These are phyloP conservation scores for Wickerhamiella pararugosa DNA, from an alignment of 1,139 yeast genomes.

Conservation along the genomic window DNA sequence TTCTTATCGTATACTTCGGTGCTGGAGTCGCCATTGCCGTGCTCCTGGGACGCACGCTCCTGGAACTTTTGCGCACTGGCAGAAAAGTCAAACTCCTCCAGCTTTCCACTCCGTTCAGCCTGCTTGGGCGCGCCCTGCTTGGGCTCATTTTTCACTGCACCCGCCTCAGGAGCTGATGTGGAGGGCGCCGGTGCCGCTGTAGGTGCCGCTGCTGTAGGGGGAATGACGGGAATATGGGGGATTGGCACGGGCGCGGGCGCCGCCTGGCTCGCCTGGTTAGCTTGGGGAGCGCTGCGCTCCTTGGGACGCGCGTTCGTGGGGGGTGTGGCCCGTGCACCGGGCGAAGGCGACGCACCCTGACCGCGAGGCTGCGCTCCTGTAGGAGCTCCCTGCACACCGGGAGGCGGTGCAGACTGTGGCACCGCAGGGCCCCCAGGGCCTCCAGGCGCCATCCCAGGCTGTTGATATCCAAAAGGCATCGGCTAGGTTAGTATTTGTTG, in stretches of 20 bases:
- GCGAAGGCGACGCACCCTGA: not conserved
- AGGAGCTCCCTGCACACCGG: not conserved
- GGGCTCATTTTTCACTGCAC: not conserved
- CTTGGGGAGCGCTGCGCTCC: no score
- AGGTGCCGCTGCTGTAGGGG: not conserved
- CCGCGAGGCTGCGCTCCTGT: not conserved
- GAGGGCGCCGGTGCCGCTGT: not conserved
- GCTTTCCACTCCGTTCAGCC: conserved; percentile 20
- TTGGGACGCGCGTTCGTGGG: not conserved
- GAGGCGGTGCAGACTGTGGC: not conserved
- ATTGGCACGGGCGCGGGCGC: no score
- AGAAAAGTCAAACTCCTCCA: conserved; percentile 49
- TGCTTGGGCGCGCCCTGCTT: not conserved
- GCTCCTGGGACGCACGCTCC: conserved; percentile 20
- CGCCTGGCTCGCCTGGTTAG: no score
- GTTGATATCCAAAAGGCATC: no score
- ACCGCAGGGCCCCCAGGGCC: no score
- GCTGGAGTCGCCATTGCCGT: conserved; percentile 6
- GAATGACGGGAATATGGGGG: no score
- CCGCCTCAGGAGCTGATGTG: not conserved
- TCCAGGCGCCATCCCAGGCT: no score
- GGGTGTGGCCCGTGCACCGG: not conserved
- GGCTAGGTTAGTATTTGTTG: no score
- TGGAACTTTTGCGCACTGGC: conserved; percentile 49
- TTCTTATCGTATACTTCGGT: conserved; percentile 38